Conservation (phyloP, 345 rosid species). For the Clausena lansium region DNA sequence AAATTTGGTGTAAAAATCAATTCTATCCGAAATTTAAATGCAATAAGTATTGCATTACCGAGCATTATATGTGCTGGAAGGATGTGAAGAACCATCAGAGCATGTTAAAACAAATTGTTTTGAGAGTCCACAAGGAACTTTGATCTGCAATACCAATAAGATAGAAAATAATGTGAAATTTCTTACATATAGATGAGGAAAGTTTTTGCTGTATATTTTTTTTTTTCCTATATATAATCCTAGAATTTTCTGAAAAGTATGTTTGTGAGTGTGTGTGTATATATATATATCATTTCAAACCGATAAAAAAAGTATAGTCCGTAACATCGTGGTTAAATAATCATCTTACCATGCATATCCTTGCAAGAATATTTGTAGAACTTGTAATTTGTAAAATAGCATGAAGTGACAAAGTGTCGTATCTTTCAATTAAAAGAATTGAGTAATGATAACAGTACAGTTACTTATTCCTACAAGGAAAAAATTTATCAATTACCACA, state of each 20-base stretch:
- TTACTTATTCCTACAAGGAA: too few species aligned
- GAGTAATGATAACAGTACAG: too few species aligned
- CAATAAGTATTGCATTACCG: conserved; percentile 38
- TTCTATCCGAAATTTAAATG: not conserved
- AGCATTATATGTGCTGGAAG: conserved; percentile 55
- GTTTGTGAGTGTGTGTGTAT: not conserved
- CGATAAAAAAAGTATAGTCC: too few species aligned
- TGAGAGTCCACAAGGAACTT: conserved; percentile 74
- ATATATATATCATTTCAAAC: too few species aligned
- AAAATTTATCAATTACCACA: too few species aligned
- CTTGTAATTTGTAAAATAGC: too few species aligned
- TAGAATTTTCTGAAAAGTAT: not conserved
- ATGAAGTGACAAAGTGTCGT: too few species aligned
- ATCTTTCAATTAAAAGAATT: too few species aligned
- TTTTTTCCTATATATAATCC: not conserved
- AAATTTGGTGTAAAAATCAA: not conserved
- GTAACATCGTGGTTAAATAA: too few species aligned
- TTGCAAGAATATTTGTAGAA: too few species aligned
- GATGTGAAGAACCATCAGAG: conserved; percentile 71
- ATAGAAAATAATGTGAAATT: not conserved
- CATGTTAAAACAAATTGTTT: conserved; percentile 75
- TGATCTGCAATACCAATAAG: conserved; percentile 53
- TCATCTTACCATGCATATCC: too few species aligned
- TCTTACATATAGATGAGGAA: not conserved
- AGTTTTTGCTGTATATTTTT: not conserved